Evolutionary conservation across 192 early-diverging fungal species (phyloP), one percentile per base, ranked within the genome.

Genomic region (Phlyctochytrium arcticum): DNA sequence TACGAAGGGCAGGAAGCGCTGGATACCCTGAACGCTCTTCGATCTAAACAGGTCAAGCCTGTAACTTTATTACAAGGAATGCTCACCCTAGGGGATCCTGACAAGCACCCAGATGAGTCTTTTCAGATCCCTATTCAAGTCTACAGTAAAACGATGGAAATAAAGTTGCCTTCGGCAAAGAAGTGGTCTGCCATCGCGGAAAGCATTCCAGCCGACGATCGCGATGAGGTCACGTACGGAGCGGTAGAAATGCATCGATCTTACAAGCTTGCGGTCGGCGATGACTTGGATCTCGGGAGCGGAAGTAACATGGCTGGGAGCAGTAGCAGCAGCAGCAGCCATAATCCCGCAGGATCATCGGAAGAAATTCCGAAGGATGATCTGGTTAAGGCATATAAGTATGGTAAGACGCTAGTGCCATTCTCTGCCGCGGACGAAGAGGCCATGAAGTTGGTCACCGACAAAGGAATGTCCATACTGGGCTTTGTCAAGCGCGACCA

Each of bases 401-500:
- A 84, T 58, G 89, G 89, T 50, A 87, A 86, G 56, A 83, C 79
- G 4, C 65, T 87, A 9, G 78, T 91, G 6, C 87, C 84, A 8
- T 80, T 89, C 33, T 72, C 72, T 24, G 70, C 71, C 0, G 79
- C 79, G 46, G 87, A 91, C 74, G 74, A 84, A 49, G 79, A 82
- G 17, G 75, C 79, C 5, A 75, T 84, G 57, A 84, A 84, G 58
- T 55, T 89, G 7, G 7, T 68, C 6, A 86, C 87, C 3, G 59
- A 26, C 10, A 84, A 85, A 56, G 78, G 84, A 34, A 70, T 92
- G 57, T 60, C 54, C 2, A 80, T 92, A 23, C 44, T 92, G 26
- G 85, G 83, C 0, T 89, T 89, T 50, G 68, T 87, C 29, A 69
- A 66, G 17, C 35, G n/a, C 29, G 50, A 24, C 49, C 10, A 27